Percentiles rank a stretch among this genome's conserved stretches.
Conservation (phyloP, 2,329 filamentous ascomycete species). For the Rhinocladiella mackenziei region DNA sequence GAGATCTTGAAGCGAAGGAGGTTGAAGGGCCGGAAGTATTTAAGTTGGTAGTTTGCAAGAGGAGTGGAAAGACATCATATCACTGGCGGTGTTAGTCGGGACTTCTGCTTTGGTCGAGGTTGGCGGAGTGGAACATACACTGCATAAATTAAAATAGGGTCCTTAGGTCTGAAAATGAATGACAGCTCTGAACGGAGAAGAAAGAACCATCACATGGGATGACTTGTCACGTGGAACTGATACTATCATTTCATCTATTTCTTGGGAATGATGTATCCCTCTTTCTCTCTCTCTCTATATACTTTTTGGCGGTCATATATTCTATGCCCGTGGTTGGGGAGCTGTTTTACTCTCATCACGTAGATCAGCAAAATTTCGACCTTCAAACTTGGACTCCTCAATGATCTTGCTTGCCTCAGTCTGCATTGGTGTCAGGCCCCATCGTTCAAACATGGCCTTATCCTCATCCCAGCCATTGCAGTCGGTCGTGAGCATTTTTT, state of each 20-base stretch:
- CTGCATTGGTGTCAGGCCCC: constrained; percentile 76
- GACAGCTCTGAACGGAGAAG: no score
- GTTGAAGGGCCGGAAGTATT: constrained; percentile 49
- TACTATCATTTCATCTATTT: no score
- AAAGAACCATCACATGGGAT: no score
- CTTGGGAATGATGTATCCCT: no score
- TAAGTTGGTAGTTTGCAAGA: constrained; percentile 46
- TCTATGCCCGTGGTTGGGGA: no score
- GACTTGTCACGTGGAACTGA: no score
- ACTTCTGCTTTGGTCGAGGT: no score
- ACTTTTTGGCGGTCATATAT: background rate
- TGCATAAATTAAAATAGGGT: no score
- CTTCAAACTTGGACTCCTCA: constrained; percentile 28
- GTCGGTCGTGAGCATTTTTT: constrained; percentile 92
- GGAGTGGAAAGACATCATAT: no score
- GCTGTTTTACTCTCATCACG: constrained; percentile 7
- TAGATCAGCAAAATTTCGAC: constrained; percentile 25
- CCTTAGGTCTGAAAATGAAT: no score
- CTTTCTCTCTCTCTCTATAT: background rate
- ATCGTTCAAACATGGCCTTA: constrained; percentile 73
- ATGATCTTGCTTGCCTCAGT: constrained; percentile 31
- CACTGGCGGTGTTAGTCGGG: no score
- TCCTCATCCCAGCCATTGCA: constrained; percentile 92
- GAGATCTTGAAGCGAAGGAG: constrained; percentile 52
- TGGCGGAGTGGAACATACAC: no score